A percentile compares a stretch with the other conserved stretches of the same genome.
These are phyloP conservation scores for Sphagnum tenellum DNA, from an alignment of 225 moss, liverwort and hornwort species.

Conservation along the genomic window DNA sequence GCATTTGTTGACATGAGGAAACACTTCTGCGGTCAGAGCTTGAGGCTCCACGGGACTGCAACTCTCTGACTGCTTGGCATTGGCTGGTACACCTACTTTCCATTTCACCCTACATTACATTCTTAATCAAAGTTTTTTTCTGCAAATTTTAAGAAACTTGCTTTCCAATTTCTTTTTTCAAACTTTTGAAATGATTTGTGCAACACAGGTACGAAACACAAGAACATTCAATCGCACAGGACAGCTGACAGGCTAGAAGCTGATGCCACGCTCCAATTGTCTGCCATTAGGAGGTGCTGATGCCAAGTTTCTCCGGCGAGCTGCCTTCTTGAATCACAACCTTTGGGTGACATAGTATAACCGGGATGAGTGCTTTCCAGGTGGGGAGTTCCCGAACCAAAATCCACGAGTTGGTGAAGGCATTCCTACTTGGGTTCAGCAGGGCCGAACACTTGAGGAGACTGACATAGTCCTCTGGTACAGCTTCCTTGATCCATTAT, in stretches of 20 bases:
- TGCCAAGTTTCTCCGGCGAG: constrained; percentile 83
- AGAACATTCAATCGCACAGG: constrained; percentile 85
- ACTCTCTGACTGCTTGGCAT: constrained; percentile 74
- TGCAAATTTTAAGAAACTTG: background rate
- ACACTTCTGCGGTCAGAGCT: constrained; percentile 76
- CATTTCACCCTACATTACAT: too few relatives aligned
- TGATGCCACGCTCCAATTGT: constrained; percentile 94
- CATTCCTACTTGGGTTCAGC: constrained; percentile 81
- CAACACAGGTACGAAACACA: constrained; percentile 74
- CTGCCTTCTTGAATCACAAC: constrained; percentile 86
- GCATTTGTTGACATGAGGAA: constrained; percentile 33
- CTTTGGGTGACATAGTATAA: constrained; percentile 90
- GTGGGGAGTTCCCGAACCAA: constrained; percentile 96
- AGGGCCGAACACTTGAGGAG: constrained; percentile 86
- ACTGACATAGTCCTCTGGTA: constrained; percentile 94
- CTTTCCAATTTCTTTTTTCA: background rate
- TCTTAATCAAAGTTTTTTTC: too few relatives aligned
- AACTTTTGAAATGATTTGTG: background rate
- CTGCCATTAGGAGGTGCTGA: constrained; percentile 86
- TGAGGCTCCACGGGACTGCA: constrained; percentile 88
- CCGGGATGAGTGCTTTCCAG: constrained; percentile 74
- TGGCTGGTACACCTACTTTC: constrained; percentile 50
- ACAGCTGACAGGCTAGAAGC: constrained; percentile 82
- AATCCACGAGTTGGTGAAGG: constrained; percentile 94
- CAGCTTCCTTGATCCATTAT: too few relatives aligned